Evolutionary conservation across 768 basidiomycete species (phyloP).

Genomic region (Xanthoconium stramineum): DNA sequence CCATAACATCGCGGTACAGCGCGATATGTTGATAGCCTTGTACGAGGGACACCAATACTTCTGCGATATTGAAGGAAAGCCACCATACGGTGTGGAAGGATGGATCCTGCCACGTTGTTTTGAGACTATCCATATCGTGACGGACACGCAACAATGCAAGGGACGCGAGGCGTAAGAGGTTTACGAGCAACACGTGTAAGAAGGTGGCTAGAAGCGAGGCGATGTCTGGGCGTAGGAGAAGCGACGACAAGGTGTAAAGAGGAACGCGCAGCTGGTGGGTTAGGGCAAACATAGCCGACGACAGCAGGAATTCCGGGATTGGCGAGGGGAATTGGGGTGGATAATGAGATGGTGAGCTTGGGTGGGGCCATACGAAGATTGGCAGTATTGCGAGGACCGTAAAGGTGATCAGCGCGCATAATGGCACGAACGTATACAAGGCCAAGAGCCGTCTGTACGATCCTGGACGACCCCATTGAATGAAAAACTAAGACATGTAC

Average conservation of each 20-base stretch:
- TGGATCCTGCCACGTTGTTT: conserved; percentile 51
- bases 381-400: conserved; percentile 50
- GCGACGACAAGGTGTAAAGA: conserved; percentile 35
- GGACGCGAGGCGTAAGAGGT: conserved; percentile 51
- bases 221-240: conserved; percentile 24
- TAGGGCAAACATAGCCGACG: conserved; percentile 50
- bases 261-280: conserved; percentile 31
- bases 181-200: conserved; percentile 49
- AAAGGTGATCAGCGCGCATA: conserved; percentile 50
- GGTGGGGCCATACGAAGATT: conserved; percentile 42
- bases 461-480: conserved; percentile 42
- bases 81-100: conserved; percentile 74
- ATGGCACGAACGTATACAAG: conserved; percentile 60
- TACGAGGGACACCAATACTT: conserved; percentile 58
- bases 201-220: conserved; percentile 38
- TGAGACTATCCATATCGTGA: conserved; percentile 37
- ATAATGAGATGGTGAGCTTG: conserved; percentile 38
- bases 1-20: conserved; percentile 68
- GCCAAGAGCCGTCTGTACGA: conserved; percentile 55
- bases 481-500: background rate
- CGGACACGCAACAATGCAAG: conserved; percentile 53
- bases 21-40: conserved; percentile 71
- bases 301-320: conserved; percentile 60
- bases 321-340: conserved; percentile 56
- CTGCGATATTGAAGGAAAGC: conserved; percentile 67